Base-by-base conservation (phyloP, 139 green algal species). In the Chlorella sp. region DNA sequence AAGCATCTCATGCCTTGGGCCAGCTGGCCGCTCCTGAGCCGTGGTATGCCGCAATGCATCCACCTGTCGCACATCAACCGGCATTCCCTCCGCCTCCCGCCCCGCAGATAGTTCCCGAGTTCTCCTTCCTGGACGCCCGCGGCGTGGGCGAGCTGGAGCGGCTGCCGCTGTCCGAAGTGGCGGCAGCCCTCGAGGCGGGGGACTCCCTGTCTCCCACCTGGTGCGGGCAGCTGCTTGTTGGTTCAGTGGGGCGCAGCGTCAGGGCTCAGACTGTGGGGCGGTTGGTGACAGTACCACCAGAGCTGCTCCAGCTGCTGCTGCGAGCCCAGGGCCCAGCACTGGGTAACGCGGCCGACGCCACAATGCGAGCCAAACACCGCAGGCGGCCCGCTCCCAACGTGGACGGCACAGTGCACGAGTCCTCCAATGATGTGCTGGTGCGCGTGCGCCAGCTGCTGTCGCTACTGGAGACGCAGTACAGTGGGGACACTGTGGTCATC, bases 401-500 rank as follows among this genome's bases (percentile, higher is more conserved):
- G 32, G 92, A 95, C 78, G 94, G 94, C 81, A 97, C 94, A 17
- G 93, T 93, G 8, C 92, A 96, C 73, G 93, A 97, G 84, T 93
- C 86, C 72, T 70, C 69, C 0, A 26, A 83, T 17, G 94, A 97
- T 48, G 93, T 97, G 54, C 58, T 96, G 43, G 90, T 96, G 28
- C 88, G 94, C 30, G 90, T 89, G 58, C 87, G 93, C 44, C 93
- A 96, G 88, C 48, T 95, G 64, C 75, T 95, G 70, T 92, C 85
- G 24, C 85, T 96, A 30, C 70, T 79, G 22, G 89, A 93, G 73
- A 95, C 90, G 22, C 90, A 94, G 58, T 93, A 88, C 72, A 77
- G 34, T 0, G 89, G 88, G 0, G 84, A 87, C 26, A 84, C 84
- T 34, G 87, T 97, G 3, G 64, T 97, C 36, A 86, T 97, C 26